Evolutionary conservation across 805 yeast species (phyloP).

Genomic region (Metschnikowia peoriensis): DNA sequence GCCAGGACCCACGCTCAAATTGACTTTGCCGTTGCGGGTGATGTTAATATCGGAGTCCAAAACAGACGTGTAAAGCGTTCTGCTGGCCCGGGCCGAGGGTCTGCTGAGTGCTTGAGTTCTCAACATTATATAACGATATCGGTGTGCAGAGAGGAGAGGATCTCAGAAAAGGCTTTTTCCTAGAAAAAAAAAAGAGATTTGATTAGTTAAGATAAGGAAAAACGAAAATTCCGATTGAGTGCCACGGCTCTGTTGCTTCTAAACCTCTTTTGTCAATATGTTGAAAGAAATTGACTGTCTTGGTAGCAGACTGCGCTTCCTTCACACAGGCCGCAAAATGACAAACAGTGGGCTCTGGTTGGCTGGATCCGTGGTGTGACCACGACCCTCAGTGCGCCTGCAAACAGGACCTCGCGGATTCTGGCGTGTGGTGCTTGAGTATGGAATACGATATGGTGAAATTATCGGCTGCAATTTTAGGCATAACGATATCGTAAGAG

Average conservation of each 20-base stretch:
- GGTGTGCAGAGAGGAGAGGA: not conserved
- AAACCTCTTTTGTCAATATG: not conserved
- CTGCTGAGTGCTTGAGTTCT: conserved; percentile 20
- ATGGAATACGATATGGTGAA: too few species aligned
- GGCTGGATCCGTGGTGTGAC: conserved; percentile 13
- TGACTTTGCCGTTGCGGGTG: conserved; percentile 73
- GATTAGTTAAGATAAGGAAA: too few species aligned
- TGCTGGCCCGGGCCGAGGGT: conserved; percentile 18
- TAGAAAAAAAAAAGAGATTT: too few species aligned
- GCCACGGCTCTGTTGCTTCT: too few species aligned
- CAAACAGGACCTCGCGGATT: not conserved
- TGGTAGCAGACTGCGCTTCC: conserved; percentile 1
- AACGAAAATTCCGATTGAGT: too few species aligned
- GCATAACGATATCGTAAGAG: too few species aligned
- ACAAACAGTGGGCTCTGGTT: conserved; percentile 22
- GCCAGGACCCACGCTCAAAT: conserved; percentile 69
- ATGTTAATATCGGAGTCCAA: conserved; percentile 62
- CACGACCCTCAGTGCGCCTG: conserved; percentile 4
- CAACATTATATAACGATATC: conserved; percentile 21
- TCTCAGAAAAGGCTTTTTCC: too few species aligned
- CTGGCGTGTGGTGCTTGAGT: too few species aligned
- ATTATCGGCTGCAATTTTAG: too few species aligned
- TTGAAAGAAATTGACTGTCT: not conserved
- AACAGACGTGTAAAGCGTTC: conserved; percentile 41
- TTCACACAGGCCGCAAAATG: conserved; percentile 11